Base-by-base conservation (phyloP, 2,329 filamentous ascomycete genomes). In the Escovopsis weberi region DNA sequence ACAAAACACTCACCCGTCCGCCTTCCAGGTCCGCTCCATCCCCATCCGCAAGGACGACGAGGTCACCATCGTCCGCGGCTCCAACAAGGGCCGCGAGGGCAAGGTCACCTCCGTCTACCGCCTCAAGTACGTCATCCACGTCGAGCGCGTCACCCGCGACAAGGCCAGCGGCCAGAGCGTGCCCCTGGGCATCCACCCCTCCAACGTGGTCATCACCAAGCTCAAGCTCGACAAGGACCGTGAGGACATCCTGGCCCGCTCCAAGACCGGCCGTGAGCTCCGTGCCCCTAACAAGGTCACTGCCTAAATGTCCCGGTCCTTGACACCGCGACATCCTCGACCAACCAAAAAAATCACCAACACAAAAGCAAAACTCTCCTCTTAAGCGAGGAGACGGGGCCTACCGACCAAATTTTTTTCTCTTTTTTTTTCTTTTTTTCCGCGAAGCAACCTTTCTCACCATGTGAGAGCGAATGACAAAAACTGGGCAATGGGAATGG, bases 51-150 rank as follows among this genome's bases (percentile, higher is more conserved):
- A 94, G 75, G 89, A 94, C 65, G 85, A 94, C 71, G 86, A 94
- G 73, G 87, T 96, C 65, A 75, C 75, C 64, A 83, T 98, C 61
- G 82, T 89, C 65, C 88, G 91, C 58, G 91, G 91, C 61, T 73
- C 75, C 71, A 84, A 94, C 79, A 96, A 96, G 79, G 91, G 89
- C 65, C 86, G 87, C 62, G 89, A 96, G 76, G 91, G 91, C 75
- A 96, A 96, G 78, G 77, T 98, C 72, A 88, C 82, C 60, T 86
- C 85, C 61, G 89, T 96, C 67, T 98, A 94, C 82, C 86, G 87
- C 68, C 83, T 94, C 63, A 96, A 96, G 74, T 98, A 91, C 72
- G 77, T 87, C 64, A 82, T 98, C 65, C 89, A 96, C 80, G 69
- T 98, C 68, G 89, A 95, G 80, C 86, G 89, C 61, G 82, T 98